Conservation (phyloP, 495 filamentous ascomycete genomes). For the Clavariopsis aquatica region DNA sequence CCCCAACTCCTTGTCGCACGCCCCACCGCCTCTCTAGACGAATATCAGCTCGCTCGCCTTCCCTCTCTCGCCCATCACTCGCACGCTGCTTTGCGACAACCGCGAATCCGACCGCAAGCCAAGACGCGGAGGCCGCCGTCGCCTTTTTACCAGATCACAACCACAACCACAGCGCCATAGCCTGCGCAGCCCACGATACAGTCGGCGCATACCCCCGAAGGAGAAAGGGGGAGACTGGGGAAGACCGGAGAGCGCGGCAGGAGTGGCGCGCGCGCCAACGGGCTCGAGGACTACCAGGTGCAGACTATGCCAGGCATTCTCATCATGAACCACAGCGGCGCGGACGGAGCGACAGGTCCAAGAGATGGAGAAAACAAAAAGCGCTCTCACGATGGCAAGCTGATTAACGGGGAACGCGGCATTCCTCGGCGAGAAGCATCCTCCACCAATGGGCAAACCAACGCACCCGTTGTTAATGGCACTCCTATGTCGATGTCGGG, state of each 20-base stretch:
- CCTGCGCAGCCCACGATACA: conserved; percentile 20
- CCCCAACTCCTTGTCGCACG: neutral
- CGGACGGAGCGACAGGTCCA: conserved; percentile 26
- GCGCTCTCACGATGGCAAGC: conserved; percentile 22
- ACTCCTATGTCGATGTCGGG: neutral
- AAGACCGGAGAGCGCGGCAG: conserved; percentile 26
- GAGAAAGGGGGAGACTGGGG: conserved; percentile 28
- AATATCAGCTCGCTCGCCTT: neutral
- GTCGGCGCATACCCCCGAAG: conserved; percentile 17
- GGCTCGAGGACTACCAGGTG: conserved; percentile 14
- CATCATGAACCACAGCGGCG: conserved; percentile 42
- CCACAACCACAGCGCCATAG: neutral
- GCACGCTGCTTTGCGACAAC: conserved; percentile 5
- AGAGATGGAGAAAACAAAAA: conserved; percentile 31
- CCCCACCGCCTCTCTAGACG: neutral
- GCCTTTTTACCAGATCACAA: neutral
- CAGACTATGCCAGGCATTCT: conserved; percentile 46
- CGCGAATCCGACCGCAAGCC: neutral
- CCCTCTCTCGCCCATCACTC: neutral
- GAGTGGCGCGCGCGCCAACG: conserved; percentile 30
- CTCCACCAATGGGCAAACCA: neutral
- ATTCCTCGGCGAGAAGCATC: conserved; percentile 2
- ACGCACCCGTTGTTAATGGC: conserved; percentile 23
- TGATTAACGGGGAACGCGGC: conserved; percentile 34
- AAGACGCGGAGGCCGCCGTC: neutral